phyloP scores from a whole-genome alignment of 2,329 filamentous ascomycete genomes.

The Parastagonospora nodorum region DNA sequence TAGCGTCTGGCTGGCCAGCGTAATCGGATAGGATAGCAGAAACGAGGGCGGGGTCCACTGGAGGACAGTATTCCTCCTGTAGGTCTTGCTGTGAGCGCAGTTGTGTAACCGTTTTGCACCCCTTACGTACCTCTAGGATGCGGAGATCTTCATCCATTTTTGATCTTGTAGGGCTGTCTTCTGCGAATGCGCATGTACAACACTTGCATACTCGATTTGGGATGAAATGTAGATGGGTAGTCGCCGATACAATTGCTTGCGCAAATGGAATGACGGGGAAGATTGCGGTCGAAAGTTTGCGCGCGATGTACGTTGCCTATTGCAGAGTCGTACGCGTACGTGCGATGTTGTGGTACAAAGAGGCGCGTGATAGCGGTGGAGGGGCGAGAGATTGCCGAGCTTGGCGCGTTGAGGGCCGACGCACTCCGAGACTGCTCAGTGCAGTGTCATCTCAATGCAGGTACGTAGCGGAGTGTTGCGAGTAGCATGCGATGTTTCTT shows the following conservation, averaged over 20 bases:
- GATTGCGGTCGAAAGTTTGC: neutral
- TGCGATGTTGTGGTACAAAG: constrained; percentile 5
- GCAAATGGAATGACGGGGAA: neutral
- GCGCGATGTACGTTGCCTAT: constrained; percentile 2
- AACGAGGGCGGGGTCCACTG: constrained; percentile 78
- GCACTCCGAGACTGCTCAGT: neutral
- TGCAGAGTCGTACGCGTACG: constrained; percentile 5
- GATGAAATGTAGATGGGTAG: neutral
- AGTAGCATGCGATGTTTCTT: too few relatives aligned
- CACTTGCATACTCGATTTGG: constrained; percentile 33
- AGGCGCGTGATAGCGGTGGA: neutral
- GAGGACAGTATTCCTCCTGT: constrained; percentile 73
- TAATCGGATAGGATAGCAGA: constrained; percentile 77
- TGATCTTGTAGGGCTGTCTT: constrained; percentile 30
- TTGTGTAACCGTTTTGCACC: constrained; percentile 4
- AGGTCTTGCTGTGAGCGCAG: constrained; percentile 13
- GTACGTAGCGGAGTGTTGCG: too few relatives aligned
- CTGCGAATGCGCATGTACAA: constrained; percentile 17
- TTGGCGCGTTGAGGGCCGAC: constrained; percentile 9
- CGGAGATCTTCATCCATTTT: constrained; percentile 45
- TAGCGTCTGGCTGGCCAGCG: constrained; percentile 60
- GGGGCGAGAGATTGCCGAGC: constrained; percentile 10
- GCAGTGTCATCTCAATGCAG: too few relatives aligned
- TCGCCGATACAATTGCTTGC: neutral
- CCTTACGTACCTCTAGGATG: constrained; percentile 36